Evolutionary conservation across 495 filamentous ascomycete genomes (phyloP).

Genomic region (Chaetomidium leptoderma): DNA sequence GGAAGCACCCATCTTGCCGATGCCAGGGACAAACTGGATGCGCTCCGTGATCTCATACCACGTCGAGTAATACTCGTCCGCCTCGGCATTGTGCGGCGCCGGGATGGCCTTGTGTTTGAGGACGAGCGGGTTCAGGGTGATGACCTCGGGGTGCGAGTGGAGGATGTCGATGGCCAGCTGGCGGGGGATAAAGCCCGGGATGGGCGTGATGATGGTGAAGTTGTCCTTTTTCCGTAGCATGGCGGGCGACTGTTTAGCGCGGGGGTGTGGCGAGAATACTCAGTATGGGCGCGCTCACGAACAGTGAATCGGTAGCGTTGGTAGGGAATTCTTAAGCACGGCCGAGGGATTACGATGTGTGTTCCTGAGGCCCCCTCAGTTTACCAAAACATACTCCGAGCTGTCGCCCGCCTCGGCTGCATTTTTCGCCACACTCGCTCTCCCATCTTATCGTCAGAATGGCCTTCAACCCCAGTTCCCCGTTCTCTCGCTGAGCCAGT

Average conservation of each 20-base stretch:
- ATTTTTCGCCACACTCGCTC: no score
- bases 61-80: slow-evolving; percentile 67
- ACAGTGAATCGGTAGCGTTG: no score
- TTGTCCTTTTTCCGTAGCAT: slow-evolving; percentile 50
- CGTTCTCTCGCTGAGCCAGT: no score
- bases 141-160: slow-evolving; percentile 62
- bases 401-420: no score
- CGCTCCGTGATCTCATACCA: slow-evolving; percentile 67
- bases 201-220: slow-evolving; percentile 48
- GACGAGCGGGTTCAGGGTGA: slow-evolving; percentile 72
- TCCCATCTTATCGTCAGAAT: no score
- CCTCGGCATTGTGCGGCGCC: slow-evolving; percentile 58
- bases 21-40: slow-evolving; percentile 60
- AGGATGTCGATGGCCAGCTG: slow-evolving; percentile 46
- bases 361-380: no score
- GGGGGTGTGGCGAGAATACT: no score
- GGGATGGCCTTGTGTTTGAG: slow-evolving; percentile 58
- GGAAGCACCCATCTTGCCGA: slow-evolving; percentile 56
- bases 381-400: no score
- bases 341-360: no score
- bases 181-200: slow-evolving; percentile 47
- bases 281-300: no score
- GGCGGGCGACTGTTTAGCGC: slow-evolving; percentile 14
- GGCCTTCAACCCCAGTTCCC: no score
- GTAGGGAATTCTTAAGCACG: no score